Evolutionary conservation across 1,284 basidiomycete species (phyloP).

Genomic region (Xerocomus minutiporus): DNA sequence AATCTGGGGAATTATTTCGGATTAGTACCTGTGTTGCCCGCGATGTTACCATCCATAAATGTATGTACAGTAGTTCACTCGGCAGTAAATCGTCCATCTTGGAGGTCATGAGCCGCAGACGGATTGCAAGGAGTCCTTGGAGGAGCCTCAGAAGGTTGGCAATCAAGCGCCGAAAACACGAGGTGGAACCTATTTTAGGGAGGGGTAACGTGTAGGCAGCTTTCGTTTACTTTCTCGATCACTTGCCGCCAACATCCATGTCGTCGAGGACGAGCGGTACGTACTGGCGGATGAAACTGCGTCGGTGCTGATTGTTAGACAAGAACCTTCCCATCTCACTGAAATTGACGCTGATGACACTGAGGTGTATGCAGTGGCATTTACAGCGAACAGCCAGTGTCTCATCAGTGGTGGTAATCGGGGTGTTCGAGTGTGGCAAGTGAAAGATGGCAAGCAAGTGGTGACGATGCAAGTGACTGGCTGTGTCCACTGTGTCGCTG

Average conservation of each 20-base stretch:
- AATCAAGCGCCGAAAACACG: background rate
- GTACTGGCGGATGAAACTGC: background rate
- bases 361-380: background rate
- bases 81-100: no score
- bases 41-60: background rate
- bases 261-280: background rate
- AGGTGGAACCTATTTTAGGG: background rate
- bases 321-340: background rate
- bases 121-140: no score
- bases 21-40: no score
- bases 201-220: background rate
- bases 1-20: background rate
- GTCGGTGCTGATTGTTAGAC: background rate
- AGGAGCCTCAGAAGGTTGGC: no score
- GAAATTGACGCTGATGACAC: background rate
- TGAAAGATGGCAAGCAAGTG: background rate
- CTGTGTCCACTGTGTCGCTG: background rate
- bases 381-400: slow-evolving; percentile 1
- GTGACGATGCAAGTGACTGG: background rate
- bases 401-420: background rate
- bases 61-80: background rate
- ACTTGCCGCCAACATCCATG: background rate
- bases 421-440: background rate
- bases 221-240: background rate
- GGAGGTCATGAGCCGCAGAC: no score